Evolutionary conservation across 176 grass and related monocot genomes (phyloP).

Genomic region (Puccinellia tenuiflora): DNA sequence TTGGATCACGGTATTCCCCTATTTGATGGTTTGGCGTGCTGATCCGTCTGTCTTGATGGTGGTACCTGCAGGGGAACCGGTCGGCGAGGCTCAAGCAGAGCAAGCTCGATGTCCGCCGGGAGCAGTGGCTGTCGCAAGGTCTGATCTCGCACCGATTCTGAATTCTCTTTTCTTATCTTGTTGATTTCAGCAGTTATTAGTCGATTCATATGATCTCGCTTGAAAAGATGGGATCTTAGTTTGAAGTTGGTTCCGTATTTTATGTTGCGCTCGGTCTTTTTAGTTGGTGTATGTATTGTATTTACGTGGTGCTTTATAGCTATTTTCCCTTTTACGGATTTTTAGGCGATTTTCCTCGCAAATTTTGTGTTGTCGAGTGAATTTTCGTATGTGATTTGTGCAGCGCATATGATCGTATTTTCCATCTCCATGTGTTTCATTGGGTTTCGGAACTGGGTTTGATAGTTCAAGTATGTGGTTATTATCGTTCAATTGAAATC

Average conservation of each 20-base stretch:
- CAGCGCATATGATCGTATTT: not conserved
- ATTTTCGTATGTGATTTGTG: slow-evolving; percentile 15
- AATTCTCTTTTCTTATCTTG: not conserved
- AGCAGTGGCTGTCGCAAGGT: slow-evolving; percentile 97
- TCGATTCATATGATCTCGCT: not conserved
- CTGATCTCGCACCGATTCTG: slow-evolving; percentile 7
- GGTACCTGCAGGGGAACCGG: slow-evolving; percentile 52
- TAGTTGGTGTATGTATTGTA: not conserved
- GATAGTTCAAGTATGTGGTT: not conserved
- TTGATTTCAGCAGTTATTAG: not conserved
- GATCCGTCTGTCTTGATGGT: slow-evolving; percentile 19
- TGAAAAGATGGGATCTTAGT: slow-evolving; percentile 14
- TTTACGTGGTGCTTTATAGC: not conserved
- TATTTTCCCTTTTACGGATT: not conserved
- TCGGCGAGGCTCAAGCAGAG: slow-evolving; percentile 90
- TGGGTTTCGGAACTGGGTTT: not conserved
- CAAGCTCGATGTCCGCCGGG: slow-evolving; percentile 84
- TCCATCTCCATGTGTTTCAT: not conserved
- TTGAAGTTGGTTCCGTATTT: not conserved
- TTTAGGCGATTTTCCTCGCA: slow-evolving; percentile 1
- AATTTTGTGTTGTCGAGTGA: slow-evolving; percentile 16
- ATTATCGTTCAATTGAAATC: not conserved
- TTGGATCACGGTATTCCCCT: slow-evolving; percentile 4
- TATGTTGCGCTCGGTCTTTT: not conserved
- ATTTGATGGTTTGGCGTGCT: slow-evolving; percentile 9